Base-by-base conservation (phyloP, 768 basidiomycete species). In the Rhizopogon sp. region DNA sequence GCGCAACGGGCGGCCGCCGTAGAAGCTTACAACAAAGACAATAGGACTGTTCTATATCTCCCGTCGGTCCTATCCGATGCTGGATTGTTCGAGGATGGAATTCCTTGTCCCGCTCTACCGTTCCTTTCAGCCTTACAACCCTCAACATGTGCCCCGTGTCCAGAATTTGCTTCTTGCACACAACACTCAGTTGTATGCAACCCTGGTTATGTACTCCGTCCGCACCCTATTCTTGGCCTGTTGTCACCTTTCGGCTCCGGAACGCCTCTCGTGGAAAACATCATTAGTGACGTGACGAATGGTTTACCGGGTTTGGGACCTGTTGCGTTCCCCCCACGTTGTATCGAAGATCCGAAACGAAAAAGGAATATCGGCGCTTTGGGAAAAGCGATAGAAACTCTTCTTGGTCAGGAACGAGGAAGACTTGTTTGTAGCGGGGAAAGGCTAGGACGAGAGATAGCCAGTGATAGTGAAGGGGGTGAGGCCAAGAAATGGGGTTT, bases 401-500 rank as follows among this genome's bases (percentile, higher is more conserved):
- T 79, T 45, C 76, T 90, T 55, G 81, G 81, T 10, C 76, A 79
- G 62, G 82, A 84, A 69, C 76, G 83, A 60, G 85, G 92, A 41
- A 74, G 71, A 60, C 79, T 82, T 56, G 59, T 90, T 9, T 93
- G 91, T 67, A 74, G 73, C 39, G 82, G 84, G 39, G 79, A 77
- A 35, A 71, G 69, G 45, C 60, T 60, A 54, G 57, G 28, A 44
- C 64, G 54, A 49, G 25, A 45, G 51, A 57, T 56, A 28, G 43
- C 60, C 59, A 64, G 69, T 16, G 81, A 81, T 44, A 66, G 70
- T 55, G 80, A 84, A 52, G 84, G 81, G 10, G 82, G 83, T 56
- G 85, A 90, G 60, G 90, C 88, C n/a, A 79, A 77, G 65, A 80
- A 75, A 63, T 93, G 88, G 87, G 92, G 91, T 45, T 59, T 85